phyloP scores from a whole-genome alignment of 2,329 filamentous ascomycete genomes.

The Dryadomyces quercus-mongolicae region DNA sequence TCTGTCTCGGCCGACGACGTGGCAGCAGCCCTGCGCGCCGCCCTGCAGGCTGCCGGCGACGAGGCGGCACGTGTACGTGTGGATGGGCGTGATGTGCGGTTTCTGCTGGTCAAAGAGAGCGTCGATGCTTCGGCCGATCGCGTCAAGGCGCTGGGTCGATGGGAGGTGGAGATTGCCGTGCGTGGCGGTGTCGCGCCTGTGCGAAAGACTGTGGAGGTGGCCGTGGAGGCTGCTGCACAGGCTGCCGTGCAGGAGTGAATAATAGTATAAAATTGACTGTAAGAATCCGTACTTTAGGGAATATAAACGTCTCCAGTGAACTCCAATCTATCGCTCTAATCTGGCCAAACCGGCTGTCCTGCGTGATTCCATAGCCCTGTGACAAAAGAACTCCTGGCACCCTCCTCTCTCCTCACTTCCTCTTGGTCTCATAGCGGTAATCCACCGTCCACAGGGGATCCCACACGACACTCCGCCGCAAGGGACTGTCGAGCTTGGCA shows the following conservation, averaged over 20 bases:
- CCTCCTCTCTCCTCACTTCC: not conserved
- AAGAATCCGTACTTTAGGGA: too few relatives aligned
- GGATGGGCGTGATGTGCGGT: slow-evolving; percentile 21
- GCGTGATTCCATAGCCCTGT: not conserved
- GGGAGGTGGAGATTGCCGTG: slow-evolving; percentile 23
- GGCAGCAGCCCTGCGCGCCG: slow-evolving; percentile 20
- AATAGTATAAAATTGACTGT: not conserved
- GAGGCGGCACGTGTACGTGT: slow-evolving; percentile 23
- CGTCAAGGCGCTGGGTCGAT: slow-evolving; percentile 28
- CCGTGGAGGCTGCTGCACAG: slow-evolving; percentile 8
- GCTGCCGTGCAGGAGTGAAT: not conserved
- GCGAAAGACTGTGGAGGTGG: slow-evolving; percentile 21
- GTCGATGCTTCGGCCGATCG: slow-evolving; percentile 22
- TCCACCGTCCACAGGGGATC: slow-evolving; percentile 51
- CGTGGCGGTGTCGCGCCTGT: slow-evolving; percentile 18
- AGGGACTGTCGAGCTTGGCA: slow-evolving; percentile 22
- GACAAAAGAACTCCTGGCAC: not conserved
- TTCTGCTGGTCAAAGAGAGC: slow-evolving; percentile 15
- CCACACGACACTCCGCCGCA: slow-evolving; percentile 46
- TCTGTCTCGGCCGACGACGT: slow-evolving; percentile 29
- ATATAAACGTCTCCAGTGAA: not conserved
- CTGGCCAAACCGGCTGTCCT: not conserved
- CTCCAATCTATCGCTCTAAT: not conserved
- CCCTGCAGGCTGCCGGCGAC: slow-evolving; percentile 18
- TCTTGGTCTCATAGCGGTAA: slow-evolving; percentile 30